phyloP scores from a whole-genome alignment of 352 stramenopile species.

The Halophytophthora batemanensis region DNA sequence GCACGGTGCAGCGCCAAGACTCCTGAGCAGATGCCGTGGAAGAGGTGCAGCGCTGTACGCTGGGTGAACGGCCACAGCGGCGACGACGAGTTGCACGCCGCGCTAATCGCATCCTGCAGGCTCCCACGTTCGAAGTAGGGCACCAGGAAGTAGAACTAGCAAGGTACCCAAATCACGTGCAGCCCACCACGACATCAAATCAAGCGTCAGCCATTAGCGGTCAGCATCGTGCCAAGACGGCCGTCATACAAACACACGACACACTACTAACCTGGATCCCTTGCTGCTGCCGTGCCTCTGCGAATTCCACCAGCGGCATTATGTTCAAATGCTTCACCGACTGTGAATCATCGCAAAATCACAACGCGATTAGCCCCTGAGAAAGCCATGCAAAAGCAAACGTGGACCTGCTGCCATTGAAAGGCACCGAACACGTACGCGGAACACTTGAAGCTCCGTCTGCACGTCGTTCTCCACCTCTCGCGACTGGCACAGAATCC shows the following conservation, averaged over 20 bases:
- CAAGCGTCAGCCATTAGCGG: not conserved
- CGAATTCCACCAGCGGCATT: slow-evolving; percentile 78
- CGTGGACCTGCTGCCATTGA: not conserved
- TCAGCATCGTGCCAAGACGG: not conserved
- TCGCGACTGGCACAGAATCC: slow-evolving; percentile 78
- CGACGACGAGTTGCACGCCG: slow-evolving; percentile 60
- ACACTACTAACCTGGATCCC: slow-evolving; percentile 66
- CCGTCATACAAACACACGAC: not conserved
- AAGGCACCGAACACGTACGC: slow-evolving; percentile 29
- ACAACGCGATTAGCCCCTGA: slow-evolving; percentile 1
- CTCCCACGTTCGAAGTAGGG: slow-evolving; percentile 84
- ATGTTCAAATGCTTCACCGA: slow-evolving; percentile 81
- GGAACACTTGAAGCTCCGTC: slow-evolving; percentile 75
- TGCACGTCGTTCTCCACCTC: slow-evolving; percentile 75
- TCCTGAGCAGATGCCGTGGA: slow-evolving; percentile 80
- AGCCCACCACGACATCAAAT: not conserved
- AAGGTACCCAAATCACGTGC: not conserved
- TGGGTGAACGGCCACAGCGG: slow-evolving; percentile 84
- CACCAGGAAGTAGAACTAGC: slow-evolving; percentile 80
- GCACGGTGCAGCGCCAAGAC: slow-evolving; percentile 71
- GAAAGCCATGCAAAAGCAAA: not conserved
- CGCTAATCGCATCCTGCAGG: slow-evolving; percentile 73
- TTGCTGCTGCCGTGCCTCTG: slow-evolving; percentile 57
- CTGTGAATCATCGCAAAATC: slow-evolving; percentile 18
- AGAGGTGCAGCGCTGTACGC: slow-evolving; percentile 74